phyloP scores from a whole-genome alignment of 768 basidiomycete genomes.

The Rhodosporidiobolus odoratus region DNA sequence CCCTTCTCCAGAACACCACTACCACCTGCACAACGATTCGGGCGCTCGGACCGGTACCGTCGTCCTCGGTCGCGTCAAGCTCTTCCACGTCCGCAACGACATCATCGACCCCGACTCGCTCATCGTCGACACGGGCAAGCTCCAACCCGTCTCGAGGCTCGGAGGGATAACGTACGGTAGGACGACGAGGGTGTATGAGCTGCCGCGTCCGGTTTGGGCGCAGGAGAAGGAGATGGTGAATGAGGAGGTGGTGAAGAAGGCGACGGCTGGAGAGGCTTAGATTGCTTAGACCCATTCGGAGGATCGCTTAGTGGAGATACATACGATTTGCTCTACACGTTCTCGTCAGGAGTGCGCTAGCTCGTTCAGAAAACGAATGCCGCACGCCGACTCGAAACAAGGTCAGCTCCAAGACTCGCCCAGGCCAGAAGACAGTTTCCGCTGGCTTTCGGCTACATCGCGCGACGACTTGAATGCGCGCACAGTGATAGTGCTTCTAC shows the following conservation, averaged over 20 bases:
- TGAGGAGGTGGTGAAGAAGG: conserved; percentile 41
- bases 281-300: too few species aligned
- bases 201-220: conserved; percentile 48
- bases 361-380: too few species aligned
- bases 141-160: conserved; percentile 50
- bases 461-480: too few species aligned
- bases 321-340: too few species aligned
- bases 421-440: too few species aligned
- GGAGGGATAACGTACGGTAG: conserved; percentile 57
- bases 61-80: conserved; percentile 45
- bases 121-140: conserved; percentile 36
- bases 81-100: conserved; percentile 45
- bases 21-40: conserved; percentile 38
- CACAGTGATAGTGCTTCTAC: too few species aligned
- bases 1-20: conserved; percentile 17
- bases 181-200: conserved; percentile 51
- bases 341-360: too few species aligned
- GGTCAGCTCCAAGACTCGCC: too few species aligned
- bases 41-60: conserved; percentile 32
- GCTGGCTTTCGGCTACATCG: too few species aligned
- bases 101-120: conserved; percentile 35
- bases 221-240: conserved; percentile 51
- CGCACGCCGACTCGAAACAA: too few species aligned
- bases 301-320: neutral
- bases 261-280: conserved; percentile 4